These are phyloP conservation scores for Citrullus mucosospermus DNA, from an alignment of 306 rosid genomes.

Conservation along the genomic window DNA sequence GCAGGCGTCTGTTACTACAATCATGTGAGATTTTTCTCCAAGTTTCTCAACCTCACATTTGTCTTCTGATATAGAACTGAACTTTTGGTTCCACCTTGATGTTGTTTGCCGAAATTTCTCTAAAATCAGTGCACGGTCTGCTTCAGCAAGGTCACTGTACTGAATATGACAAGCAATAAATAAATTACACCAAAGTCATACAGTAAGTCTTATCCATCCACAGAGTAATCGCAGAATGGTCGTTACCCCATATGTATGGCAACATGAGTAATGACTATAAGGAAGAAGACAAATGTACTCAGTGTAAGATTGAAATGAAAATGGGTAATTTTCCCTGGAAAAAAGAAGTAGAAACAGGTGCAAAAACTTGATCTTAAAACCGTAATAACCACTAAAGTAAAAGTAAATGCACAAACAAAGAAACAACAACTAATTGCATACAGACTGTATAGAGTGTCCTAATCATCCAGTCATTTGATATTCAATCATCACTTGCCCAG, in stretches of 20 bases:
- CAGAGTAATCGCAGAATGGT: neutral
- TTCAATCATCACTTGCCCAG: neutral
- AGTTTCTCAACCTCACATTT: slow-evolving; percentile 36
- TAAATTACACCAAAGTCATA: neutral
- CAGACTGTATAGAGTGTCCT: neutral
- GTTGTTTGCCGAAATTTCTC: slow-evolving; percentile 55
- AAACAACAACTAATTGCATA: neutral
- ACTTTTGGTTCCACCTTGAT: slow-evolving; percentile 38
- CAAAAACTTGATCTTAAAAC: neutral
- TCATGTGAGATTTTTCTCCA: slow-evolving; percentile 54
- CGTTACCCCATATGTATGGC: neutral
- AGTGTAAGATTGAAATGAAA: neutral
- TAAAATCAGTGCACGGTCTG: slow-evolving; percentile 44
- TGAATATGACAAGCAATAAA: slow-evolving; percentile 19
- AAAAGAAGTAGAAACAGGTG: neutral
- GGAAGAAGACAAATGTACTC: neutral
- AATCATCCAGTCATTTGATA: neutral
- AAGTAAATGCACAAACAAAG: neutral
- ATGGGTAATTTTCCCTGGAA: neutral
- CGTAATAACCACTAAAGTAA: neutral
- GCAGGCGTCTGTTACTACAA: slow-evolving; percentile 79
- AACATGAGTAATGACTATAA: neutral
- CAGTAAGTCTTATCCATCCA: neutral
- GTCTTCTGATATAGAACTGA: slow-evolving; percentile 25
- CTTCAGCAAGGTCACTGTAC: slow-evolving; percentile 89